These are phyloP conservation scores for Hyaloscypha bicolor DNA, from an alignment of 495 filamentous ascomycete species.

Conservation along the genomic window DNA sequence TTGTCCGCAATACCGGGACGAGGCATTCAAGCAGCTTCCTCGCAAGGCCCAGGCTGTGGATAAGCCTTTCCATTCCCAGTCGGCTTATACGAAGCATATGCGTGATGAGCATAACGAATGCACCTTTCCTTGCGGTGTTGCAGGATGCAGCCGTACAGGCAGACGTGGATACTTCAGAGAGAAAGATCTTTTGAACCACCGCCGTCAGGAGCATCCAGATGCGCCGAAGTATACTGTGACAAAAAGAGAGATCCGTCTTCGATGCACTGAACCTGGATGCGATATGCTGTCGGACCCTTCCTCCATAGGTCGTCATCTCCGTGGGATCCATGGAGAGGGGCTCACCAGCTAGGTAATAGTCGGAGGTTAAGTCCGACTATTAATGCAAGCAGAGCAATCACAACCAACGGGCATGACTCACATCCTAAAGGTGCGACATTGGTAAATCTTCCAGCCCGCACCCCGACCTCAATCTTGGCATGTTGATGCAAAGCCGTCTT, in stretches of 20 bases:
- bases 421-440: too few species aligned
- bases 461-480: too few species aligned
- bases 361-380: too few species aligned
- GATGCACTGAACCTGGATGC: conserved; percentile 8
- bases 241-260: conserved; percentile 19
- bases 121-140: conserved; percentile 35
- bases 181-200: conserved; percentile 37
- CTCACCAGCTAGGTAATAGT: too few species aligned
- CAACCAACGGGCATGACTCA: too few species aligned
- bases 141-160: conserved; percentile 37
- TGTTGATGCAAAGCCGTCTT: too few species aligned
- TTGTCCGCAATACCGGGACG: conserved; percentile 9
- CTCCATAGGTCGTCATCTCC: background rate
- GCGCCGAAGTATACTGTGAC: conserved; percentile 7
- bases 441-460: too few species aligned
- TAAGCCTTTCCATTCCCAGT: conserved; percentile 31
- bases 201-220: conserved; percentile 29
- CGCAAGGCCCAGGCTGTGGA: background rate
- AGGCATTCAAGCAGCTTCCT: conserved; percentile 14
- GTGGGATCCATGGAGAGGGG: too few species aligned
- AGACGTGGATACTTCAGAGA: conserved; percentile 38
- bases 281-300: background rate
- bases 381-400: too few species aligned
- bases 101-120: conserved; percentile 38
- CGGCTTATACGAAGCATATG: conserved; percentile 40